Percentiles rank a stretch among this genome's conserved stretches.
Evolutionary conservation across 2,329 filamentous ascomycete genomes (phyloP).

Genomic region (Fusarium sp.): DNA sequence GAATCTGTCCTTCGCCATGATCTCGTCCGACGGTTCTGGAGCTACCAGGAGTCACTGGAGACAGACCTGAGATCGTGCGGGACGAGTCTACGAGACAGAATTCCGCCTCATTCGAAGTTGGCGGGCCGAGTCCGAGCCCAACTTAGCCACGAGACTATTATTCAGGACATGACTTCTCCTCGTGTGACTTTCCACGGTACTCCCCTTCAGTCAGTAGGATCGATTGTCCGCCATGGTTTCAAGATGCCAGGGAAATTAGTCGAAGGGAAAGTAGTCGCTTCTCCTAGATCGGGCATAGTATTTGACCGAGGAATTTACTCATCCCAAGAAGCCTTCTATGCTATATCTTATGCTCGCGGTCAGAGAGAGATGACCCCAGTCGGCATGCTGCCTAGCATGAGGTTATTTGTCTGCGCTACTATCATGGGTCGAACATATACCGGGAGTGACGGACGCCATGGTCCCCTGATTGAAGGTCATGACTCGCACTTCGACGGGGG

Average conservation of each 20-base stretch:
- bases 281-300: constrained; percentile 47
- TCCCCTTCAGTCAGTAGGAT: constrained; percentile 48
- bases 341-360: constrained; percentile 50
- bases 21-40: constrained; percentile 46
- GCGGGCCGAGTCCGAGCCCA: neutral
- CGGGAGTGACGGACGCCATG: constrained; percentile 11
- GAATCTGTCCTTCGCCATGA: constrained; percentile 52
- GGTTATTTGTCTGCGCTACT: constrained; percentile 57
- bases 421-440: constrained; percentile 54
- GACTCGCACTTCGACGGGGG: constrained; percentile 53
- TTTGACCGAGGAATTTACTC: constrained; percentile 58
- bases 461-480: constrained; percentile 41
- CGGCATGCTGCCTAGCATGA: constrained; percentile 50
- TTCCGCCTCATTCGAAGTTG: constrained; percentile 30
- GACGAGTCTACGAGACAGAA: constrained; percentile 6
- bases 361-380: constrained; percentile 44
- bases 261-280: constrained; percentile 11
- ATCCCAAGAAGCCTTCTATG: constrained; percentile 53
- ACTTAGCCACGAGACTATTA: constrained; percentile 43
- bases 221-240: constrained; percentile 58
- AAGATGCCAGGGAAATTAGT: constrained; percentile 48
- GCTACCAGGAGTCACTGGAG: constrained; percentile 42
- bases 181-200: constrained; percentile 56
- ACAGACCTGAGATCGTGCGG: constrained; percentile 25
- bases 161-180: constrained; percentile 50